phyloP scores from a whole-genome alignment of 257 asterid species.

The Solanum lycopersicoides region DNA sequence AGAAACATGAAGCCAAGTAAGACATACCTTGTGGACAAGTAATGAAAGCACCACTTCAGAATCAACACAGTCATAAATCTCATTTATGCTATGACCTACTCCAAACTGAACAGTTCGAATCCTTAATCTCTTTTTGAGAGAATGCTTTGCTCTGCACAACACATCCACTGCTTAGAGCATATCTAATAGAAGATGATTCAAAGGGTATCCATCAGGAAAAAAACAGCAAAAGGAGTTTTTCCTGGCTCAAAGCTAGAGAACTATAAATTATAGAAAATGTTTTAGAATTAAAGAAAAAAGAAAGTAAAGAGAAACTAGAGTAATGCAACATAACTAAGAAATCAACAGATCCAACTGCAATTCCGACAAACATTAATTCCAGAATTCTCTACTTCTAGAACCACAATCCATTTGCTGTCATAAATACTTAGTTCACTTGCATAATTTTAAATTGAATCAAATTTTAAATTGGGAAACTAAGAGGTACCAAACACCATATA shows the following conservation, averaged over 20 bases:
- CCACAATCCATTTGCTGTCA: background rate
- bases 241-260: background rate
- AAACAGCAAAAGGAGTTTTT: background rate
- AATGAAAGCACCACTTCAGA: slow-evolving; percentile 86
- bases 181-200: background rate
- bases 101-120: slow-evolving; percentile 76
- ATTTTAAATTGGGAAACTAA: background rate
- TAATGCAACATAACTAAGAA: background rate
- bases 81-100: slow-evolving; percentile 67
- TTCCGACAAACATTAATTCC: background rate
- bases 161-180: background rate
- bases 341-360: background rate
- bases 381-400: background rate
- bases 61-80: slow-evolving; percentile 83
- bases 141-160: slow-evolving; percentile 53
- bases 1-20: background rate
- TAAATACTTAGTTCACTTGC: background rate
- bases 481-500: background rate
- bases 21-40: slow-evolving; percentile 83
- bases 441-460: background rate
- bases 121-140: slow-evolving; percentile 87
- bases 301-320: background rate
- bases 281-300: background rate
- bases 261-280: background rate
- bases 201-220: background rate